Base-by-base conservation (phyloP, 2,329 filamentous ascomycete genomes). In the Aspergillus sojae region DNA sequence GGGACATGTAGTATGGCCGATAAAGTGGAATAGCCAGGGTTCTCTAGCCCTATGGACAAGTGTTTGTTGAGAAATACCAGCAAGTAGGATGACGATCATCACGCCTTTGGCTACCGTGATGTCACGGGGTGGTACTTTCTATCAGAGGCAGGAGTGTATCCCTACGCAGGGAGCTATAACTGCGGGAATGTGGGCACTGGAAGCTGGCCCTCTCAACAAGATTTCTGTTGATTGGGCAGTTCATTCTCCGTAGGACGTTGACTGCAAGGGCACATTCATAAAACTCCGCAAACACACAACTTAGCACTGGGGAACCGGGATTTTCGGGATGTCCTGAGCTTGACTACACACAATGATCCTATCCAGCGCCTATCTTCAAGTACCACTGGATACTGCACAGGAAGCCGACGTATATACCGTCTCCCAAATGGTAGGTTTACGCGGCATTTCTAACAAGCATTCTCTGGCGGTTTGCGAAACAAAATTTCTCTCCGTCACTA, bases 251-350 rank as follows among this genome's bases (percentile, higher is more conserved):
- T 5, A 32, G 12, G 48, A n/a, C 28, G 4, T 52, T 21, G 28
- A 30, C 48, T 34, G 48, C 48, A 52, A 52, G 48, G 48, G 48
- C 10, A 52, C 48, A 52, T 52, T 52, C 48, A 52, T 34, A 19
- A 21, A 11, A 7, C 48, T n/a, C 26, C 28, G 16, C 26, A 34
- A 4, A 19, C 11, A 19, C 6, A 52, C 16, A 19, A 4, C 28
- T 12, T 52, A 0, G 28, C 28, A n/a, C 28, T 52, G 16, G 39
- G 5, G 39, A 41, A n/a, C 16, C 28, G 48, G 19, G 7, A 32
- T 30, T 4, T 52, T 32, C 28, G 28, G 28, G 48, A 32, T n/a
- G 10, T 4, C 30, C 10, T 32, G 48, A 32, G 48, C 48, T 52
- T 34, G 48, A 52, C 26, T n/a, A 30, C 28, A 52, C 28, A n/a